phyloP scores from a whole-genome alignment of 352 stramenopile genomes.

The Globisporangium acanthophoron region DNA sequence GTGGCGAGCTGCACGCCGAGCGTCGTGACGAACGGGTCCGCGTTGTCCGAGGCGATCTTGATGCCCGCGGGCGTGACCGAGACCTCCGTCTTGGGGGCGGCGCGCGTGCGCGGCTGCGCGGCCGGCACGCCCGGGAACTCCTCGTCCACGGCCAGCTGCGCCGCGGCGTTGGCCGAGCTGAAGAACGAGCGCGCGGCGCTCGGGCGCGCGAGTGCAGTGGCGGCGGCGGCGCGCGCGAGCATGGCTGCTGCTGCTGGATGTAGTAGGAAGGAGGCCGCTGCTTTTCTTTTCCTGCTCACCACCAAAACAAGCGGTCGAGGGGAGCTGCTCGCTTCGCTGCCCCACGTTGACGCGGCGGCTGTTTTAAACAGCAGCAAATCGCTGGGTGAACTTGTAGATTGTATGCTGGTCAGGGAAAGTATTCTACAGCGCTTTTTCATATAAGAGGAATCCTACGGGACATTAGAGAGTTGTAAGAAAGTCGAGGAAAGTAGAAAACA shows the following conservation, averaged over 20 bases:
- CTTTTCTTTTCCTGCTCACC: slow-evolving; percentile 25
- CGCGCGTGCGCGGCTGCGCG: slow-evolving; percentile 25
- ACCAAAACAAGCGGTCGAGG: slow-evolving; percentile 22
- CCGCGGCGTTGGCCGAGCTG: slow-evolving; percentile 48
- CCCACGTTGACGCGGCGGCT: too few species aligned
- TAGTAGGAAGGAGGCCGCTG: not conserved
- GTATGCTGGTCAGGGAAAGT: too few species aligned
- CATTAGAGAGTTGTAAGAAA: not conserved
- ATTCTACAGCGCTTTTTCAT: too few species aligned
- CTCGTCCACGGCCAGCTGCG: slow-evolving; percentile 51
- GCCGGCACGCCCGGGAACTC: slow-evolving; percentile 53
- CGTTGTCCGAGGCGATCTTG: slow-evolving; percentile 55
- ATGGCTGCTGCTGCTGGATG: slow-evolving; percentile 5
- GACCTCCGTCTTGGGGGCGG: slow-evolving; percentile 26
- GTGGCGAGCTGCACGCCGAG: slow-evolving; percentile 62
- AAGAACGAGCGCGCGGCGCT: slow-evolving; percentile 49
- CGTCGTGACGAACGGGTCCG: slow-evolving; percentile 37
- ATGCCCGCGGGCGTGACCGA: slow-evolving; percentile 45
- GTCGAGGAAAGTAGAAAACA: not conserved
- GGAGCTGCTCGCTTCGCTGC: not conserved
- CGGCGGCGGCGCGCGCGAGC: slow-evolving; percentile 29
- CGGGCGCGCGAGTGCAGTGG: slow-evolving; percentile 23
- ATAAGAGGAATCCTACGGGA: too few species aligned
- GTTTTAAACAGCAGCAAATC: too few species aligned
- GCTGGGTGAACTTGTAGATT: too few species aligned